A percentile compares a stretch with the other conserved stretches of the same genome.
Evolutionary conservation across 352 stramenopile species (phyloP).

Genomic region (Phytopythium vexans): DNA sequence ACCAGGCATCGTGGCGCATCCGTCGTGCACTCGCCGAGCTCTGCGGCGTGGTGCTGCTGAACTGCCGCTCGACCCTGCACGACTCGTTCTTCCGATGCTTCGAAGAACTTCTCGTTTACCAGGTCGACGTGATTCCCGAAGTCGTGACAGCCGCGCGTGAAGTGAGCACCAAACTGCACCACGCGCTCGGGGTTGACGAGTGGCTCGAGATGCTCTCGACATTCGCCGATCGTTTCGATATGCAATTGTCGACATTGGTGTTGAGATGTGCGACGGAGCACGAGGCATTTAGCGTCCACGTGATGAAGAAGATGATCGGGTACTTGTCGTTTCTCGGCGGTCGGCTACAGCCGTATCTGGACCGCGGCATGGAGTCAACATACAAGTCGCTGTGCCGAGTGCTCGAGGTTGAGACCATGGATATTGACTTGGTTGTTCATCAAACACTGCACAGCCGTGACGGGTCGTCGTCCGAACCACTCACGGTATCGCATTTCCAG

Average conservation of each 20-base stretch:
- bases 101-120: conserved; percentile 74
- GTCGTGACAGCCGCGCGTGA: conserved; percentile 16
- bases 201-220: conserved; percentile 57
- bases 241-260: conserved; percentile 65
- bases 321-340: conserved; percentile 56
- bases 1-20: conserved; percentile 59
- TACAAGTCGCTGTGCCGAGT: conserved; percentile 46
- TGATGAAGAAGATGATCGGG: conserved; percentile 65
- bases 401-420: conserved; percentile 58
- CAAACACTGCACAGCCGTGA: conserved; percentile 19
- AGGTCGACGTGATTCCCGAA: conserved; percentile 44
- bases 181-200: conserved; percentile 31
- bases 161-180: conserved; percentile 18
- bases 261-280: conserved; percentile 60
- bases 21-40: conserved; percentile 54
- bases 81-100: conserved; percentile 72
- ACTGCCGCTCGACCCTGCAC: conserved; percentile 43
- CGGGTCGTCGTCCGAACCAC: neutral
- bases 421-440: conserved; percentile 73
- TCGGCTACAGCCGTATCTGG: conserved; percentile 38
- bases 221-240: conserved; percentile 64
- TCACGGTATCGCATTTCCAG: conserved; percentile 72
- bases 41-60: conserved; percentile 50
- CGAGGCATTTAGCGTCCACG: conserved; percentile 48
- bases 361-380: conserved; percentile 46